Base-by-base conservation (phyloP, 768 basidiomycete genomes). In the Agrocybe chaxingu region DNA sequence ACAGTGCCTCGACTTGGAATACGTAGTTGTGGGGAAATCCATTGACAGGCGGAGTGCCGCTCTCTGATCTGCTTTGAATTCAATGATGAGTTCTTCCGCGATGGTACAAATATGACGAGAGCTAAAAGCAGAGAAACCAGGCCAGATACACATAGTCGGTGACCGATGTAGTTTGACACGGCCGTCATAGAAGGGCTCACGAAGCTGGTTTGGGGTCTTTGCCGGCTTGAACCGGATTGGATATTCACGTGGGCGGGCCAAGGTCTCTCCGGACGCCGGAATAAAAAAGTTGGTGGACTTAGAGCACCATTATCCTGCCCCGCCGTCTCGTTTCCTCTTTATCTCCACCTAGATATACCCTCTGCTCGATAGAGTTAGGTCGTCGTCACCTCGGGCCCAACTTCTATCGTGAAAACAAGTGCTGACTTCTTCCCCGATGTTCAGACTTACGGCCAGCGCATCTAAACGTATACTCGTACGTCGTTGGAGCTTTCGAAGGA, bases 381-480 rank as follows among this genome's bases (percentile, higher is more conserved):
- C 45, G 55, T 52, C 51, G 47, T 35, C 47, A 31, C 45, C 40
- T 33, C 46, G 42, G 49, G 50, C 49, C 44, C 47, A 47, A 50
- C 55, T 53, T 51, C 55, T 51, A 48, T 50, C 55, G 34, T 37
- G 16, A 50, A 30, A 42, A 38, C 42, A 45, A 41, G 47, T 19
- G 34, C 47, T 46, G 37, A 47, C 50, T 48, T 45, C 51, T 50
- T 46, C 41, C 24, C 47, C 42, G 50, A 61, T 61, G 60, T 56
- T 61, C 56, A 61, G 60, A 59, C 53, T 57, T 18, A 57, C 59
- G 18, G 45, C 59, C 39, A 60, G 52, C 55, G 55, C 55, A 51
- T 56, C 60, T 9, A 58, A 58, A 48, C 60, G 60, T 51, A 47
- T 59, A 19, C 45, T 61, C 29, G 59, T 59, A 45, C 51, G 60